Evolutionary conservation across 169 alveolate species (phyloP).

Genomic region (Theileria orientalis): DNA sequence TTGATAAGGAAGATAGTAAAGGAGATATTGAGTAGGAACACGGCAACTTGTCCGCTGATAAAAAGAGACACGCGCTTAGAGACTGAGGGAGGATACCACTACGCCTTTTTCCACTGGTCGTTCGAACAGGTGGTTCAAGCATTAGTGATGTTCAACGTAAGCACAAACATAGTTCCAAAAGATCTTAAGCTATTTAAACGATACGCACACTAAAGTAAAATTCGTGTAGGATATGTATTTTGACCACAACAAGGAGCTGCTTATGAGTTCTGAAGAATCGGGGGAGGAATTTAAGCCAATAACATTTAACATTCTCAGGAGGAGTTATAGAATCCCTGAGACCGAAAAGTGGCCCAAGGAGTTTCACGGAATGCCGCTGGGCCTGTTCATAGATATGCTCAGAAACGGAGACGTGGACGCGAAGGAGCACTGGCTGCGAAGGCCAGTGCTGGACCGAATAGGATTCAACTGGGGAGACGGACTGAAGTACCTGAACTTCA

Average conservation of each 20-base stretch:
- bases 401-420: constrained; percentile 74
- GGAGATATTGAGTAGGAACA: constrained; percentile 40
- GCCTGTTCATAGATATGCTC: constrained; percentile 55
- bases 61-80: constrained; percentile 38
- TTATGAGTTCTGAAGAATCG: constrained; percentile 18
- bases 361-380: constrained; percentile 71
- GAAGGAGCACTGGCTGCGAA: constrained; percentile 66
- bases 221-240: constrained; percentile 60
- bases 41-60: constrained; percentile 24
- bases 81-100: constrained; percentile 70
- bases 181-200: too few relatives aligned
- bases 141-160: constrained; percentile 66
- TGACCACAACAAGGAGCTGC: constrained; percentile 54
- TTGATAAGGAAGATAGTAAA: constrained; percentile 34
- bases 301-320: constrained; percentile 45
- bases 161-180: too few relatives aligned
- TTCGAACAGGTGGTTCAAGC: constrained; percentile 72
- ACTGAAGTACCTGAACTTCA: constrained; percentile 61
- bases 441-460: constrained; percentile 65
- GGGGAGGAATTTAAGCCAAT: constrained; percentile 54
- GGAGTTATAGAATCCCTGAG: constrained; percentile 44
- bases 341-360: constrained; percentile 65
- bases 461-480: constrained; percentile 74
- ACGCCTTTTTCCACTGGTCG: constrained; percentile 70
- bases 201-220: not conserved